Conservation (phyloP, 2,329 filamentous ascomycete species). For the Verticillium klebahnii region DNA sequence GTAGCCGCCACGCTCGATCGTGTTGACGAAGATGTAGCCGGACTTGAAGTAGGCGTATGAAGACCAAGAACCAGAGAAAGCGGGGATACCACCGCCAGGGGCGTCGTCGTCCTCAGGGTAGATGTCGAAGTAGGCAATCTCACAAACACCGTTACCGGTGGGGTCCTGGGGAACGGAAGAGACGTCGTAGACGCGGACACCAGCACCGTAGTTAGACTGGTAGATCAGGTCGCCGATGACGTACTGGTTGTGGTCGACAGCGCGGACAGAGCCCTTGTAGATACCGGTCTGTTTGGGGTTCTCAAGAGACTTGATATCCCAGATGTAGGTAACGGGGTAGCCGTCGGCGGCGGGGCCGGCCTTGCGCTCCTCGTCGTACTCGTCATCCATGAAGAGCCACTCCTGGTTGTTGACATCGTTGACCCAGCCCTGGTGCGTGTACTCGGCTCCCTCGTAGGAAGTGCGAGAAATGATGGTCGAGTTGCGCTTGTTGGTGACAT, state of each 20-base stretch:
- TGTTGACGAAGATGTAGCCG: conserved; percentile 11
- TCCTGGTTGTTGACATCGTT: conserved; percentile 38
- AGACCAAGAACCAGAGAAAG: conserved; percentile 5
- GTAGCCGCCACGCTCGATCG: conserved; percentile 10
- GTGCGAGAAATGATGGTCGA: conserved; percentile 43
- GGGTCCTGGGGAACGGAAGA: conserved; percentile 20
- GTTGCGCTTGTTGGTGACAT: conserved; percentile 41
- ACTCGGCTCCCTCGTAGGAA: conserved; percentile 44
- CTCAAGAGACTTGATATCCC: conserved; percentile 35
- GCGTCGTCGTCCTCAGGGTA: conserved; percentile 25
- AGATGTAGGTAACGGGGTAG: conserved; percentile 41
- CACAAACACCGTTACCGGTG: conserved; percentile 31
- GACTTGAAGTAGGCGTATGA: conserved; percentile 8
- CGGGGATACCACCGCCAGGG: conserved; percentile 10
- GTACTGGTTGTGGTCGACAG: conserved; percentile 30
- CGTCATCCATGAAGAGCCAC: conserved; percentile 39
- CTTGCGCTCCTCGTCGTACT: conserved; percentile 36
- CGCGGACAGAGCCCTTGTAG: conserved; percentile 25
- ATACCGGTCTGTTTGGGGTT: conserved; percentile 32
- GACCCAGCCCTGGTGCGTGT: conserved; percentile 56
- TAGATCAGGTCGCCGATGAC: conserved; percentile 31
- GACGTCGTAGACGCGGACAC: conserved; percentile 28
- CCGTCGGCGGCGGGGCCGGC: conserved; percentile 30
- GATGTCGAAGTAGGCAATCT: conserved; percentile 39
- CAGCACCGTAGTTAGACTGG: conserved; percentile 38